A percentile compares a stretch with the other conserved stretches of the same genome.
Evolutionary conservation across 306 rosid species (phyloP).

Genomic region (Arachis stenosperma): DNA sequence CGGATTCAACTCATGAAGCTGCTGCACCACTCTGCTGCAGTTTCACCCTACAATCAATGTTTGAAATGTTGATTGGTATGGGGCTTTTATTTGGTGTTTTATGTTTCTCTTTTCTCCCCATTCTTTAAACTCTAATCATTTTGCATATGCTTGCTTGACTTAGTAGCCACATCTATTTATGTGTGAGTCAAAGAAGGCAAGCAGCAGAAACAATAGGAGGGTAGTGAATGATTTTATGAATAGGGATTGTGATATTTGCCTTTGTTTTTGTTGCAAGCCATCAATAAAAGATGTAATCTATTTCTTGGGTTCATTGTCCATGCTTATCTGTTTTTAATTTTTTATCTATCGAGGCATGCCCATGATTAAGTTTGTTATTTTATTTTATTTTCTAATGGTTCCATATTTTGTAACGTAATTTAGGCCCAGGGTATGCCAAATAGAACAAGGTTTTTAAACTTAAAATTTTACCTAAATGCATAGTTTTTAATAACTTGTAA

Average conservation of each 20-base stretch:
- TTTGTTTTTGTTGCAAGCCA: slow-evolving; percentile 36
- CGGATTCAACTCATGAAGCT: slow-evolving; percentile 48
- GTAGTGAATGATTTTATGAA: slow-evolving; percentile 34
- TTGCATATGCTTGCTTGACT: slow-evolving; percentile 2
- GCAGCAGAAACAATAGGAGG: slow-evolving; percentile 33
- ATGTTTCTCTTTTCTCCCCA: slow-evolving; percentile 30
- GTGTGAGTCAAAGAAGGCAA: slow-evolving; percentile 22
- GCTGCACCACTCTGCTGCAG: slow-evolving; percentile 33
- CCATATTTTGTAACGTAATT: not conserved
- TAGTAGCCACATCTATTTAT: slow-evolving; percentile 12
- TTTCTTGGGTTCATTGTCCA: slow-evolving; percentile 28
- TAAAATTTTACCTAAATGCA: too few relatives aligned
- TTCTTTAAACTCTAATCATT: slow-evolving; percentile 30
- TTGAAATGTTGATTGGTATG: slow-evolving; percentile 18
- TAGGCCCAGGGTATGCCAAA: not conserved
- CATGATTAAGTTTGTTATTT: not conserved
- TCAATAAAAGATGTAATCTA: slow-evolving; percentile 37
- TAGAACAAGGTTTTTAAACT: not conserved
- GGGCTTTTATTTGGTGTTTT: slow-evolving; percentile 9
- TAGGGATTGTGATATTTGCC: slow-evolving; percentile 31
- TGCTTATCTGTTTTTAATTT: not conserved
- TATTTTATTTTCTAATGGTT: too few relatives aligned
- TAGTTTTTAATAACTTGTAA: not conserved
- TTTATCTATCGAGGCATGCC: not conserved
- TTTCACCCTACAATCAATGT: slow-evolving; percentile 29